phyloP scores from a whole-genome alignment of 177 flowering plant genomes.

The Vitis hybrid region DNA sequence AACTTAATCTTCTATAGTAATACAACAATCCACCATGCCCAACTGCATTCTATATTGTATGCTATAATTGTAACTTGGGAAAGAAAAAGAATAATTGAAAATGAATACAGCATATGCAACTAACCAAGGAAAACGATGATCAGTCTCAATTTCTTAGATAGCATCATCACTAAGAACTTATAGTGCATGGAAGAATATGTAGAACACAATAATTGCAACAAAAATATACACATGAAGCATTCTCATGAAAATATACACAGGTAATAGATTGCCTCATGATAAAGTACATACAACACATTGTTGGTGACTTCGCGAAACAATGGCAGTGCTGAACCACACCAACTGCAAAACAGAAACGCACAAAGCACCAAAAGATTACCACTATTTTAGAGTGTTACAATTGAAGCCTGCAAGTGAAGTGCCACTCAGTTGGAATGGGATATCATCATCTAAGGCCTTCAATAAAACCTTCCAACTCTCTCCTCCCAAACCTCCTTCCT shows the following conservation, averaged over 20 bases:
- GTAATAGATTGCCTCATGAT: slow-evolving; percentile 34
- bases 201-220: slow-evolving; percentile 20
- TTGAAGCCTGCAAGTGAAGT: slow-evolving; percentile 20
- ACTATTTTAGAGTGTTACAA: slow-evolving; percentile 25
- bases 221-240: slow-evolving; percentile 38
- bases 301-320: slow-evolving; percentile 22
- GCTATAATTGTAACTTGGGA: background rate
- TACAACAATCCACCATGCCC: background rate
- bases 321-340: slow-evolving; percentile 26
- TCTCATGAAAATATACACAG: slow-evolving; percentile 42
- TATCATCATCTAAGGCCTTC: slow-evolving; percentile 68
- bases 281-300: slow-evolving; percentile 42
- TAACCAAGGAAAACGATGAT: slow-evolving; percentile 7
- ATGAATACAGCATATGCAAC: background rate
- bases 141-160: slow-evolving; percentile 11
- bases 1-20: no score
- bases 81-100: background rate
- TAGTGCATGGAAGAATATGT: slow-evolving; percentile 8
- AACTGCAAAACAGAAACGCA: slow-evolving; percentile 10
- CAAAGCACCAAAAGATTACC: slow-evolving; percentile 34
- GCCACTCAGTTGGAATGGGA: slow-evolving; percentile 1
- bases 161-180: slow-evolving; percentile 10
- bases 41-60: background rate
- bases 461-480: slow-evolving; percentile 71
- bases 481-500: slow-evolving; percentile 68